Evolutionary conservation across 192 early-diverging fungal genomes (phyloP), one percentile per base, ranked within the genome.

Genomic region (Spizellomyces sp.): DNA sequence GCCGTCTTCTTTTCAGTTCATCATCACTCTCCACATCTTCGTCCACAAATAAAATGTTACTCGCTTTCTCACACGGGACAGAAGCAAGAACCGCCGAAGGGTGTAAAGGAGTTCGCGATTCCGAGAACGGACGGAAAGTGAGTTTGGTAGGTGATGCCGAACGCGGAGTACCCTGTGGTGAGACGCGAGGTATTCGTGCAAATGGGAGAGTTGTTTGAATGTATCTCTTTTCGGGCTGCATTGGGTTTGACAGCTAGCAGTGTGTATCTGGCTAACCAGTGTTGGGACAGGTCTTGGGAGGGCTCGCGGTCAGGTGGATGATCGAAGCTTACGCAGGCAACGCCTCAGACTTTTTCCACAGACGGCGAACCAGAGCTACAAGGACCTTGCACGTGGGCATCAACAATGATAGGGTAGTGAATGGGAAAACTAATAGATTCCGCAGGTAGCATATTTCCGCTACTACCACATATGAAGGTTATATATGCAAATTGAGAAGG

Each of bases 171-270:
- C 17, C 9, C n/a, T 59, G 5, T 5, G 42, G 58, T 14, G 66
- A 67, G 15, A 17, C 15, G 27, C 27, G 27, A 36, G 27, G 27
- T 36, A 36, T 0, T 36, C 64, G 5, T 15, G 12, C 21, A 55
- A 74, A 74, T 42, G 64, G 67, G 6, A 74, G 63, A 42, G 52
- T 74, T 42, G 64, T 66, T 54, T 74, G 72, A 15, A 74, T 58
- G 9, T 17, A 59, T 42, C 56, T 36, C 10, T 66, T 56, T 50
- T 72, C 41, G 14, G 66, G 66, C 60, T 62, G 17, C 60, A 36
- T 62, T 41, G 60, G 19, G 3, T 17, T 62, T 17, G 60, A 22
- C 54, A 56, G 27, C 27, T 36, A 2, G 27, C 3, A 36, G 27
- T 36, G 27, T 36, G 27, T 36, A 36, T 0, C 27, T 36, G 27